Evolutionary conservation across 164 flowering plant species (phyloP).

Genomic region (Nymphaea colorata): DNA sequence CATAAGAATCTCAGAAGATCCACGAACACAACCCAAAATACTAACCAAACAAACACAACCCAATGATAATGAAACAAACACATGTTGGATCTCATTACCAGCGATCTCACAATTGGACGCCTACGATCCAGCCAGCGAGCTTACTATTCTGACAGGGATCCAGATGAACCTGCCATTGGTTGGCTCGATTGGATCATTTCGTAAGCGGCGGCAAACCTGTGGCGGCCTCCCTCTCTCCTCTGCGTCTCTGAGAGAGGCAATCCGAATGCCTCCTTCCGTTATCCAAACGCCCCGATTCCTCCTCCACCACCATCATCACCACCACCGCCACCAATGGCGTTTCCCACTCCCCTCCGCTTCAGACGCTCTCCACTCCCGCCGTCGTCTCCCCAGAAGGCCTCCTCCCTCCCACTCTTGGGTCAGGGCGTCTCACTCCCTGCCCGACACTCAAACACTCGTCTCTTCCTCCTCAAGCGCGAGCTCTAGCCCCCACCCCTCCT

Average conservation of each 20-base stretch:
- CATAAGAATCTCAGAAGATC: too few species aligned
- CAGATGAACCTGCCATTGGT: neutral
- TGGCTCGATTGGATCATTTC: neutral
- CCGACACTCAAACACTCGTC: constrained; percentile 4
- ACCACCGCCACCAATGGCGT: constrained; percentile 4
- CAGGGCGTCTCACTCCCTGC: neutral
- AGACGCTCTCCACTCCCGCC: constrained; percentile 3
- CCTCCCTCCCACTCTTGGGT: neutral
- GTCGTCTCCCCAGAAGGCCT: constrained; percentile 8
- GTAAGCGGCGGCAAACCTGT: neutral
- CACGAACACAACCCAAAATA: too few species aligned
- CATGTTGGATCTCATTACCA: too few species aligned
- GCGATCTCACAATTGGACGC: too few species aligned
- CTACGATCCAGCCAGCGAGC: too few species aligned
- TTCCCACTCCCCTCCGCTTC: constrained; percentile 9
- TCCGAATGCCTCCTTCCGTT: constrained; percentile 20
- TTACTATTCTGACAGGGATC: neutral
- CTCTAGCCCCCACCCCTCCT: constrained; percentile 15
- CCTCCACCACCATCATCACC: constrained; percentile 7
- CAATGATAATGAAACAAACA: too few species aligned
- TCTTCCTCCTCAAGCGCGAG: constrained; percentile 3
- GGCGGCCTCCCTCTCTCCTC: neutral
- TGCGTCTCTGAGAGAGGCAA: neutral
- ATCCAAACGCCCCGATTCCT: constrained; percentile 27
- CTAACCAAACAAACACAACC: too few species aligned